Percentiles rank a stretch among this genome's conserved stretches.
These are phyloP conservation scores for Gentiana straminea DNA, from an alignment of 257 asterid genomes.

Conservation along the genomic window DNA sequence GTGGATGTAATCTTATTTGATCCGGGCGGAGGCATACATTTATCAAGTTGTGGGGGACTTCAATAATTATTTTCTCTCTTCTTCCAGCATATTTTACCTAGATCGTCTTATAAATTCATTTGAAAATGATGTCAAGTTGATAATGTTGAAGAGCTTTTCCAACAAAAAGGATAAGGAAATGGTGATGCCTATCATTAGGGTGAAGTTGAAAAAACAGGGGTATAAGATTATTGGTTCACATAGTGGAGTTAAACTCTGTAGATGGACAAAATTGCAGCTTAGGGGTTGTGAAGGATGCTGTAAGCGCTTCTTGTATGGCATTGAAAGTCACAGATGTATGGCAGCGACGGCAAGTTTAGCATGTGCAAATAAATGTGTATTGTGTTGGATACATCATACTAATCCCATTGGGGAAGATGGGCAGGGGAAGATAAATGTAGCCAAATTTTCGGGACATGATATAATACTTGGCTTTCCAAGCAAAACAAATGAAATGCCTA, in stretches of 20 bases:
- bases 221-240: slow-evolving; percentile 94
- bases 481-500: too few relatives aligned
- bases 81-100: too few relatives aligned
- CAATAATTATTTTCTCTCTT: too few relatives aligned
- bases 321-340: slow-evolving; percentile 99
- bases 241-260: slow-evolving; percentile 93
- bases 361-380: slow-evolving; percentile 96
- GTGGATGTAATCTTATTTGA: too few relatives aligned
- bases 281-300: slow-evolving; percentile 99
- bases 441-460: too few relatives aligned
- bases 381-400: slow-evolving; percentile 99
- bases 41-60: too few relatives aligned
- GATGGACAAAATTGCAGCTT: slow-evolving; percentile 98
- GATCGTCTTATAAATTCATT: too few relatives aligned
- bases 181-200: slow-evolving; percentile 81
- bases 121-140: too few relatives aligned
- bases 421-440: slow-evolving; percentile 93
- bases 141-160: too few relatives aligned
- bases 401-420: slow-evolving; percentile 93
- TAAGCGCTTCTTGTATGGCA: slow-evolving; percentile 92
- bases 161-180: slow-evolving; percentile 36
- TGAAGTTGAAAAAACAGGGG: slow-evolving; percentile 88
- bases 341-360: slow-evolving; percentile 99
- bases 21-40: too few relatives aligned
- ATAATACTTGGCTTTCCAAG: too few relatives aligned